Evolutionary conservation across 768 basidiomycete genomes (phyloP), one percentile per base, ranked within the genome.

Genomic region (Rhodotorula sphaerocarpa): DNA sequence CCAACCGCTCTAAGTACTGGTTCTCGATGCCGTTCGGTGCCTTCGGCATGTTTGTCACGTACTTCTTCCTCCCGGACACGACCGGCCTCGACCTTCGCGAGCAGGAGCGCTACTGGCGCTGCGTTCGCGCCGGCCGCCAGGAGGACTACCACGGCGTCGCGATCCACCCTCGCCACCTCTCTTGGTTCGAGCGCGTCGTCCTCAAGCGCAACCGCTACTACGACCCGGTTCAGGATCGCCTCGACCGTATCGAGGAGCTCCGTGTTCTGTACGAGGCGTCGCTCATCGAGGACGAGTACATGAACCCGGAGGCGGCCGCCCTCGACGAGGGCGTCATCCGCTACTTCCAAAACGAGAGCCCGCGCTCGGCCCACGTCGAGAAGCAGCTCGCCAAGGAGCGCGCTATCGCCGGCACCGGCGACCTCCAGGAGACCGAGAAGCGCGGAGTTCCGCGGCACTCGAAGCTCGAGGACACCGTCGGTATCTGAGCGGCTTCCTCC

Each of bases 61-160:
- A 52, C 56, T 67, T 59, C 42, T 73, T 63, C 73, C 72, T 57
- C 31, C 46, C 52, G 72, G 77, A 77, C 57, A 77, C 75, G 9
- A 78, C 77, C 27, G 77, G 77, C 41, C 67, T 78, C 25, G 77
- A 78, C 61, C 71, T 78, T 3, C 67, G 74, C 47, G 77, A 77
- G 67, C 75, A 77, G 58, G 76, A 78, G 61, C 72, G 77, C 4
- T 64, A 64, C 58, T 70, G 68, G 68, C 55, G 63, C 9, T 75
- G 68, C 59, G 77, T 78, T 27, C 67, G 75, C 23, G 66, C 68
- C 23, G 77, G 77, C 4, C 65, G 71, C 43, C 69, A 72, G 11
- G 57, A 64, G 27, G 73, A 75, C 18, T 78, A 78, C 70, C 75
- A 76, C 67, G 77, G 77, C 45, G 73, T 77, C 69, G 76, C 76